Conservation (phyloP, 345 rosid genomes). For the Lepidium sativum region DNA sequence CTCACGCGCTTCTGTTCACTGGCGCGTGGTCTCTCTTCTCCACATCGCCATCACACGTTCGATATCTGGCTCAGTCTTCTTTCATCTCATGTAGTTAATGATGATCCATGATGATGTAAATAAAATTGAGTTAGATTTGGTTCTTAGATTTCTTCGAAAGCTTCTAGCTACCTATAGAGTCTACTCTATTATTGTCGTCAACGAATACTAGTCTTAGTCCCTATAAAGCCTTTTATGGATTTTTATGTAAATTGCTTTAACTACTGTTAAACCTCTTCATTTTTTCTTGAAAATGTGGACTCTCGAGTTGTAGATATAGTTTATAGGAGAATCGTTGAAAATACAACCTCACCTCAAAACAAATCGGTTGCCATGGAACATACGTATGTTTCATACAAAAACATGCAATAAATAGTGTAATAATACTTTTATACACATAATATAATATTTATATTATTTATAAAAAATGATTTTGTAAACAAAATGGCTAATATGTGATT, state of each 20-base stretch:
- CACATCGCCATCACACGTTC: slow-evolving; percentile 31
- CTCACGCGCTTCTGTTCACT: slow-evolving; percentile 17
- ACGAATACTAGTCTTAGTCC: slow-evolving; percentile 21
- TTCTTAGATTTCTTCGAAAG: slow-evolving; percentile 18
- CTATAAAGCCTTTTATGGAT: not conserved
- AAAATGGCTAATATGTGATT: too few relatives aligned
- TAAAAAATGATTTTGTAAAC: too few relatives aligned
- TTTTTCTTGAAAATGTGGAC: not conserved
- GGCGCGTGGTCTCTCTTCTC: slow-evolving; percentile 24
- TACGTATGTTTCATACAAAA: too few relatives aligned
- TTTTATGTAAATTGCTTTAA: not conserved
- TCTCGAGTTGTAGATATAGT: not conserved
- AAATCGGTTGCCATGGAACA: too few relatives aligned
- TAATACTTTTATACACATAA: too few relatives aligned
- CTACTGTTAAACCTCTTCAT: not conserved
- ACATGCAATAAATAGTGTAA: too few relatives aligned
- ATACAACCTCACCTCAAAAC: too few relatives aligned
- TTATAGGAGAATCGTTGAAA: not conserved
- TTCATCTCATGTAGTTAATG: slow-evolving; percentile 23
- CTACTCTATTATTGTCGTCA: slow-evolving; percentile 29
- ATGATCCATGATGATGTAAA: slow-evolving; percentile 32
- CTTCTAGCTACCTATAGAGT: slow-evolving; percentile 12
- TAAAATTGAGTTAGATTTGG: slow-evolving; percentile 24
- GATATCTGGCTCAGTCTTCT: slow-evolving; percentile 22
- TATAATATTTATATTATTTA: too few relatives aligned